These are phyloP conservation scores for Aspergillus cavernicola DNA, from an alignment of 495 filamentous ascomycete species.

Conservation along the genomic window DNA sequence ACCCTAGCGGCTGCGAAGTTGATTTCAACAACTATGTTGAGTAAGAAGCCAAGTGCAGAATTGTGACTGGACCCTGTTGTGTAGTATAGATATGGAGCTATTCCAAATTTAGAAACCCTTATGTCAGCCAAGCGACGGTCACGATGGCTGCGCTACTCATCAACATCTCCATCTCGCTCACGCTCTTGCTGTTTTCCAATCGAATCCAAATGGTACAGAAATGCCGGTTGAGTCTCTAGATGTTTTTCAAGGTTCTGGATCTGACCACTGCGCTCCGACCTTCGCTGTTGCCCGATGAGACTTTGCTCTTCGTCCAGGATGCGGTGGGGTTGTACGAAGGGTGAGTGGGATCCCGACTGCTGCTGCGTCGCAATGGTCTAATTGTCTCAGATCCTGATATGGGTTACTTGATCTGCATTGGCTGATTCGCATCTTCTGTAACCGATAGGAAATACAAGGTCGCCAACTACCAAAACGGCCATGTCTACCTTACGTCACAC, in stretches of 20 bases:
- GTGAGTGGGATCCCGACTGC: slow-evolving; percentile 48
- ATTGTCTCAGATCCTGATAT: not conserved
- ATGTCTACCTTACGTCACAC: slow-evolving; percentile 93
- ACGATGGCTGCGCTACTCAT: not conserved
- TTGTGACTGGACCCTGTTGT: not conserved
- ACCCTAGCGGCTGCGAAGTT: slow-evolving; percentile 34
- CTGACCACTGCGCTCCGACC: slow-evolving; percentile 94
- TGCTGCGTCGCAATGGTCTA: not conserved
- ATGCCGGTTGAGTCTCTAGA: slow-evolving; percentile 57
- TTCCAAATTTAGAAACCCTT: slow-evolving; percentile 7
- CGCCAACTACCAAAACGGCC: slow-evolving; percentile 89
- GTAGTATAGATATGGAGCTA: not conserved
- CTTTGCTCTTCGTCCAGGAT: slow-evolving; percentile 91
- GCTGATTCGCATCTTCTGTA: slow-evolving; percentile 12
- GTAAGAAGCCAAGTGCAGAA: not conserved
- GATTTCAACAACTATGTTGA: slow-evolving; percentile 27
- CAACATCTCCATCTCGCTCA: not conserved
- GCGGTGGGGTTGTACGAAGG: slow-evolving; percentile 97
- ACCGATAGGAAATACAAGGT: slow-evolving; percentile 82
- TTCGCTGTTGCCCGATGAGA: slow-evolving; percentile 83
- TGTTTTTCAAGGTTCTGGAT: slow-evolving; percentile 93
- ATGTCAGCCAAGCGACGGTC: slow-evolving; percentile 7
- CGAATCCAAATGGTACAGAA: slow-evolving; percentile 19
- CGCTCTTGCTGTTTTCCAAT: not conserved
- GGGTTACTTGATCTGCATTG: not conserved